Conservation (phyloP, 2,329 filamentous ascomycete species). For the Amesomyces nigricolor region DNA sequence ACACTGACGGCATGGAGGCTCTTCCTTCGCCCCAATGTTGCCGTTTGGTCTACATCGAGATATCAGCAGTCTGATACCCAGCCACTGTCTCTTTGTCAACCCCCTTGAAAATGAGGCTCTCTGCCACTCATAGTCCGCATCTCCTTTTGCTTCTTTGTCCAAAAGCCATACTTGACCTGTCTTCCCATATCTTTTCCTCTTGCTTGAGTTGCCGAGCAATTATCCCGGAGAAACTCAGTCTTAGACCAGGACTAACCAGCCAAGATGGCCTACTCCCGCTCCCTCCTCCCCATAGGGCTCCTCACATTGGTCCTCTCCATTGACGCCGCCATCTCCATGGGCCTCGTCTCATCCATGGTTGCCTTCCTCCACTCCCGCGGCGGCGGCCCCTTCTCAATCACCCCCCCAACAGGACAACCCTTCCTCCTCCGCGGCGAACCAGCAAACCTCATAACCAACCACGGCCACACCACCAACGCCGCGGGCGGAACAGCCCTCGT, state of each 20-base stretch:
- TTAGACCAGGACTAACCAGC: neutral
- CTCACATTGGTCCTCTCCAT: constrained; percentile 32
- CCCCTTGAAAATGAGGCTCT: too few relatives aligned
- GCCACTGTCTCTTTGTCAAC: too few relatives aligned
- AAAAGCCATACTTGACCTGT: neutral
- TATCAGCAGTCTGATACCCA: too few relatives aligned
- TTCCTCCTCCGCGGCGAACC: constrained; percentile 31
- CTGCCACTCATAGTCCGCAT: neutral
- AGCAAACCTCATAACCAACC: constrained; percentile 32
- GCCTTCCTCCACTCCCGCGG: constrained; percentile 34
- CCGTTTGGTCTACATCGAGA: too few relatives aligned
- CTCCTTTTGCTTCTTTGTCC: neutral
- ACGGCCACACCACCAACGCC: constrained; percentile 39
- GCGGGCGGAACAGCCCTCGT: constrained; percentile 37
- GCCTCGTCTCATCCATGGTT: constrained; percentile 36
- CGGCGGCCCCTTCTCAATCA: constrained; percentile 28
- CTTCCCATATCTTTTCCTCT: neutral
- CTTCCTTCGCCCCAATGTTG: too few relatives aligned
- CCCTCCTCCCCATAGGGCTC: constrained; percentile 20
- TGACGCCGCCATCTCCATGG: constrained; percentile 36
- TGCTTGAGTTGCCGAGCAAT: too few relatives aligned
- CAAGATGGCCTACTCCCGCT: constrained; percentile 1
- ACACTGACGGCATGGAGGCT: too few relatives aligned
- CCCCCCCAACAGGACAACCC: constrained; percentile 18
- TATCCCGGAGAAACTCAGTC: neutral